phyloP scores from a whole-genome alignment of 2,329 filamentous ascomycete species.

The Hymenoscyphus infarciens region DNA sequence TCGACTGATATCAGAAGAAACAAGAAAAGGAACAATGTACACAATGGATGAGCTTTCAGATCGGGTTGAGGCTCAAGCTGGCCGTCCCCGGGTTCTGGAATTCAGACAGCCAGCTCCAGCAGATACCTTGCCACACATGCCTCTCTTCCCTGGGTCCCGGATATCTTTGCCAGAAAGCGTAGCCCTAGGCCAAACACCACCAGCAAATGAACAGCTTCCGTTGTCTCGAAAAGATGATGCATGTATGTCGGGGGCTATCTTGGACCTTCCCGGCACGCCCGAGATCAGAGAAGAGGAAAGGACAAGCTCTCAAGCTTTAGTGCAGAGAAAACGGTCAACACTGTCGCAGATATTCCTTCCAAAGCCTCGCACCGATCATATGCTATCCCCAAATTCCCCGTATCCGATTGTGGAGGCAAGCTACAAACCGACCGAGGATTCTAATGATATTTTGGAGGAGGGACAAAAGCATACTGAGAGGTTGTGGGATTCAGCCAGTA shows the following conservation, averaged over 20 bases:
- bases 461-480: constrained; percentile 13
- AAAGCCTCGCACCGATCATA: constrained; percentile 15
- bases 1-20: constrained; percentile 12
- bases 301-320: constrained; percentile 13
- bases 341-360: constrained; percentile 48
- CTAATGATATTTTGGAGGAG: constrained; percentile 17
- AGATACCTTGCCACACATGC: constrained; percentile 22
- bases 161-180: constrained; percentile 8
- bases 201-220: constrained; percentile 4
- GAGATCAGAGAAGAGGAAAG: neutral
- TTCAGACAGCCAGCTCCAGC: constrained; percentile 11
- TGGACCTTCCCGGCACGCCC: neutral
- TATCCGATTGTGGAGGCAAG: constrained; percentile 16
- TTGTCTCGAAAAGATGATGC: neutral
- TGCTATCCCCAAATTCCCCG: constrained; percentile 12
- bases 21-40: constrained; percentile 18
- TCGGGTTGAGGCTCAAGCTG: constrained; percentile 1
- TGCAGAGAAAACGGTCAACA: constrained; percentile 71
- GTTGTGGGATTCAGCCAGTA: constrained; percentile 15
- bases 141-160: constrained; percentile 13
- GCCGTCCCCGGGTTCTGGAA: neutral
- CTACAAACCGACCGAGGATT: constrained; percentile 14
- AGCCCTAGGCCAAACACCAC: constrained; percentile 12
- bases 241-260: constrained; percentile 1
- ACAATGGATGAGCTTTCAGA: constrained; percentile 19